Evolutionary conservation across 176 grass and related monocot genomes (phyloP), one percentile per base, ranked within the genome.

Genomic region (Hsuehochloa calcarea): DNA sequence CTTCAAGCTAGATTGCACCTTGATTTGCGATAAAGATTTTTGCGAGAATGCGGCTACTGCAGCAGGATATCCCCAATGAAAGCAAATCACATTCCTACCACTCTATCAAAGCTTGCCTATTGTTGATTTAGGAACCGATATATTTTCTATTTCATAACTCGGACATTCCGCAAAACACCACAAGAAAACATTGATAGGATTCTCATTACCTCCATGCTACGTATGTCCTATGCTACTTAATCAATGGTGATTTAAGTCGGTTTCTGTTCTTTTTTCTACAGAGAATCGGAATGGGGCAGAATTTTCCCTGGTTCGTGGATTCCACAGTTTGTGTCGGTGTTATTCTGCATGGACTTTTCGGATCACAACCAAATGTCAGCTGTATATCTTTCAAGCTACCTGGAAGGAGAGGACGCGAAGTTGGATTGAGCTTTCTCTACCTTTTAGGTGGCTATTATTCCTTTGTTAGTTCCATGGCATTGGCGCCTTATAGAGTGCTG

Each of bases 231-330:
- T 20, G 47, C 13, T 82, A 20, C 50, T 87, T 72, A 66, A 67
- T 50, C 23, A 74, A 6, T 66, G 69, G 25, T 68, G 38, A 34
- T 51, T 61, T 66, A 31, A 45, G 52, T 87, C 4, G 1, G 39
- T 35, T 83, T n/a, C 46, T 55, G 41, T 80, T 80, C 27, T 70
- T 43, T 85, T 52, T 70, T 79, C 38, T 84, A 10, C 89, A 99
- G 96, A 96, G 93, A 92, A 90, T 99, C 34, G 84, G 93, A 10
- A 92, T 86, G 91, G 93, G 93, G 22, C 93, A 95, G 74, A 96
- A 77, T 78, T 91, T 92, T 68, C 96, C 96, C 20, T 94, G 91
- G 93, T 91, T 99, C 11, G 40, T 96, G 4, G 96, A 96, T 77
- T 95, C 91, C 10, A 66, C 75, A 56, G 35, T 99, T 44, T 99